These are phyloP conservation scores for Wallacemonas sp. DNA, from an alignment of 208 protist genomes.

Conservation along the genomic window DNA sequence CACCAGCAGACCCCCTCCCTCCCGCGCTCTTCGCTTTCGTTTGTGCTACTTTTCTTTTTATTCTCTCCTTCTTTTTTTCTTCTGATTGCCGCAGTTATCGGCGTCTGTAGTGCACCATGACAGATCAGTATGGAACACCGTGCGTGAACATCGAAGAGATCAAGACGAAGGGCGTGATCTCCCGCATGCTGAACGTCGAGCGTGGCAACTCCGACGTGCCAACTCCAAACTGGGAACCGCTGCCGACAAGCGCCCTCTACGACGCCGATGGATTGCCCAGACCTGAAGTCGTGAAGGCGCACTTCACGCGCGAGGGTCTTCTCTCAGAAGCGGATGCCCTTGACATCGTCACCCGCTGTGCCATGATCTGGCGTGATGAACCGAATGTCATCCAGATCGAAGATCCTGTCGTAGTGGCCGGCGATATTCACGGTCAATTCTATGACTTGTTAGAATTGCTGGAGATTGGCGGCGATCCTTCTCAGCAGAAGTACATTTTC, in stretches of 20 bases:
- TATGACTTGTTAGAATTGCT: constrained; percentile 97
- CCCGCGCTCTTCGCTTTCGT: constrained; percentile 14
- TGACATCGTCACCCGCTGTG: constrained; percentile 66
- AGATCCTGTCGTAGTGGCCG: constrained; percentile 80
- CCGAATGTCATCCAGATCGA: constrained; percentile 81
- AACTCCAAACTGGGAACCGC: constrained; percentile 69
- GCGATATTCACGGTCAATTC: constrained; percentile 97
- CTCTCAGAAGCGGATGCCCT: constrained; percentile 73
- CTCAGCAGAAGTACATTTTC: constrained; percentile 92
- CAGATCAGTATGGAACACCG: neutral
- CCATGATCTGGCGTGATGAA: constrained; percentile 77
- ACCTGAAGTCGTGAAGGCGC: constrained; percentile 55
- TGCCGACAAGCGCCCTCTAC: constrained; percentile 47
- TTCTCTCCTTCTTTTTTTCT: constrained; percentile 16
- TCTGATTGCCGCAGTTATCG: neutral
- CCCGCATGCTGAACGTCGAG: constrained; percentile 63
- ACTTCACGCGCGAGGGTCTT: constrained; percentile 79
- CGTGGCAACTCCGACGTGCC: constrained; percentile 44
- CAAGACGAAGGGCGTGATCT: constrained; percentile 19
- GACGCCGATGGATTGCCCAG: constrained; percentile 46
- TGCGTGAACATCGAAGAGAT: neutral
- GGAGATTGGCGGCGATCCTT: constrained; percentile 89
- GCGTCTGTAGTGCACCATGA: constrained; percentile 8
- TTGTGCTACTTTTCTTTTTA: neutral
- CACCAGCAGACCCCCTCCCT: constrained; percentile 8